phyloP scores from a whole-genome alignment of 306 rosid species.

The Begonia peltatifolia region DNA sequence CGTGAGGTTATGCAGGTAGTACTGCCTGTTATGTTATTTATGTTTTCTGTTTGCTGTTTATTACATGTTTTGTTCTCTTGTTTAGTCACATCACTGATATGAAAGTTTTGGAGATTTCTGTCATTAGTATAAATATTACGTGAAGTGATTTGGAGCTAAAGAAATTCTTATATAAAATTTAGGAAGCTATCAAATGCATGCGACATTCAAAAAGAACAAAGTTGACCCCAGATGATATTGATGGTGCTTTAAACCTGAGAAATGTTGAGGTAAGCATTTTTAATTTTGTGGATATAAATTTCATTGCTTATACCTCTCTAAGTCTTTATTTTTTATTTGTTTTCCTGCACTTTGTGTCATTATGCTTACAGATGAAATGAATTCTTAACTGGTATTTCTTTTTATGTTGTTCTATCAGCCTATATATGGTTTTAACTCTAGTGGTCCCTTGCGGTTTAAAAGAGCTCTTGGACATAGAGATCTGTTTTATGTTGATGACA shows the following conservation, averaged over 20 bases:
- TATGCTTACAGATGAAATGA: no score
- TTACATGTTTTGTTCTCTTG: not conserved
- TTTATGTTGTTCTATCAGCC: constrained; percentile 37
- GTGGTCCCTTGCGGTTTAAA: constrained; percentile 62
- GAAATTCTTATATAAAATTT: constrained; percentile 10
- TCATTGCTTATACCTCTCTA: not conserved
- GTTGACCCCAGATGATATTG: constrained; percentile 73
- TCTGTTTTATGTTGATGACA: constrained; percentile 84
- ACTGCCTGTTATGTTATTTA: not conserved
- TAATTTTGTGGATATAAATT: not conserved
- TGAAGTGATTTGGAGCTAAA: not conserved
- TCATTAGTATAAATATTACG: no score
- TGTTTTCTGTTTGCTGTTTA: not conserved
- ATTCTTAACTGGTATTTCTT: not conserved
- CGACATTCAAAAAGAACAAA: constrained; percentile 71
- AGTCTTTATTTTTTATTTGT: not conserved
- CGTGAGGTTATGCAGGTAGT: constrained; percentile 93
- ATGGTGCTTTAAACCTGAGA: constrained; percentile 68
- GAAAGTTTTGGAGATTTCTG: no score
- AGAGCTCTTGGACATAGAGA: constrained; percentile 80
- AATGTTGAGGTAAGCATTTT: constrained; percentile 57
- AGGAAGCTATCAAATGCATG: constrained; percentile 98
- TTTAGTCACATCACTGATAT: no score
- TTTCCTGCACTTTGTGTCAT: constrained; percentile 3
- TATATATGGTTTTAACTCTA: constrained; percentile 56